These are phyloP conservation scores for Dissophora globulifera DNA, from an alignment of 192 early-diverging fungal genomes.

Conservation along the genomic window DNA sequence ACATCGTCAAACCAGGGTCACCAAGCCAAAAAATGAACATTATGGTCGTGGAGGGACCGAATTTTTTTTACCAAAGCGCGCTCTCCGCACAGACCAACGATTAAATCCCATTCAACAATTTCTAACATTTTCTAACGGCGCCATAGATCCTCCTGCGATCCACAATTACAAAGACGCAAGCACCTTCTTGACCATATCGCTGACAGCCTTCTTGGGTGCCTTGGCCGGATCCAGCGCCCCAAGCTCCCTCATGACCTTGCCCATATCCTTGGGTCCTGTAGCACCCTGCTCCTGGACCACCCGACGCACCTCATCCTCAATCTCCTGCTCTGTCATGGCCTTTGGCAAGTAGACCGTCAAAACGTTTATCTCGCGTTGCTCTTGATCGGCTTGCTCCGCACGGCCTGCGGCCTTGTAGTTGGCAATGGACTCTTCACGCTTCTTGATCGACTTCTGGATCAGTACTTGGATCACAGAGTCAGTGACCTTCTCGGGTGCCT, in stretches of 20 bases:
- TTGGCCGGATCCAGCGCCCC: conserved; percentile 69
- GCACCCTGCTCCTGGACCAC: conserved; percentile 68
- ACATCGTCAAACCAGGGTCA: no score
- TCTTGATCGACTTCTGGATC: conserved; percentile 86
- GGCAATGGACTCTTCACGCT: conserved; percentile 78
- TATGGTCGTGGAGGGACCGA: no score
- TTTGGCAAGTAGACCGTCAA: conserved; percentile 80
- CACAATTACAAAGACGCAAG: conserved; percentile 56
- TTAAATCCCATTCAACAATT: background rate
- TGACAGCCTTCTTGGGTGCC: conserved; percentile 82
- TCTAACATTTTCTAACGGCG: background rate
- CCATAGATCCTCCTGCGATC: no score
- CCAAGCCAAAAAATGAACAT: no score
- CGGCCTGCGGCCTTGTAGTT: conserved; percentile 75
- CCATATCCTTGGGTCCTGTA: conserved; percentile 77
- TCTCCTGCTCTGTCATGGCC: conserved; percentile 79
- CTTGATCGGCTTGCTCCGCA: conserved; percentile 76
- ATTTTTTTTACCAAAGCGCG: no score
- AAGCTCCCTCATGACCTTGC: conserved; percentile 87
- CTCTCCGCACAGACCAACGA: conserved; percentile 8
- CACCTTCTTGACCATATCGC: conserved; percentile 78
- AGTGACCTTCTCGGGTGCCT: conserved; percentile 54
- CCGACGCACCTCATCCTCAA: conserved; percentile 67
- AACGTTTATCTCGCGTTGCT: conserved; percentile 74
- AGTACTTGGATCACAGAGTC: conserved; percentile 71